phyloP scores from a whole-genome alignment of 306 rosid species.

The Corylus heterophylla region DNA sequence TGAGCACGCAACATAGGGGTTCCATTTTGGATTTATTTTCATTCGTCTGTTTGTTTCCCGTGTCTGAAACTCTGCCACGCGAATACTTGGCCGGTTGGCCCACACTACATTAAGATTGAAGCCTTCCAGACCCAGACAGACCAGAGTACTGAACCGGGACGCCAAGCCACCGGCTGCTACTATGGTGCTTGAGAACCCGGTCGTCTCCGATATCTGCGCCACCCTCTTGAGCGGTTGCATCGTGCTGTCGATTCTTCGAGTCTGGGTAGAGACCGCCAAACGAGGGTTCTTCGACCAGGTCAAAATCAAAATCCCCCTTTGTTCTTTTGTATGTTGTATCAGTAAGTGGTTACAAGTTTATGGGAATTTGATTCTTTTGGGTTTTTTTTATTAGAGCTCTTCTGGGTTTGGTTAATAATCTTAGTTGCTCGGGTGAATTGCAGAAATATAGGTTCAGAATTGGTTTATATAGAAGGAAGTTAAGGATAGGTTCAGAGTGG shows the following conservation, averaged over 20 bases:
- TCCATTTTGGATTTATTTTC: too few relatives aligned
- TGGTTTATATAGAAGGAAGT: not conserved
- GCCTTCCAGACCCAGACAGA: not conserved
- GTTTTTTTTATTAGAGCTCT: not conserved
- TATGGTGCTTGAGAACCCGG: conserved; percentile 56
- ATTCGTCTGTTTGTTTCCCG: too few relatives aligned
- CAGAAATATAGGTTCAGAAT: not conserved
- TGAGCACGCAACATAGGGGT: too few relatives aligned
- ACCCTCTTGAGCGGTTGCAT: conserved; percentile 45
- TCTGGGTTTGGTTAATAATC: not conserved
- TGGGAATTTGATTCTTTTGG: not conserved
- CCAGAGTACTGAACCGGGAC: conserved; percentile 22
- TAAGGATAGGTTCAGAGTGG: not conserved
- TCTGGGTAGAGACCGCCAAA: conserved; percentile 75
- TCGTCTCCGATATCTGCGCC: conserved; percentile 67
- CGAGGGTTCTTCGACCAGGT: conserved; percentile 77
- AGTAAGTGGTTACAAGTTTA: not conserved
- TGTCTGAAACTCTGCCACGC: too few relatives aligned
- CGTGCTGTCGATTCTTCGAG: conserved; percentile 54
- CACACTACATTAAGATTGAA: too few relatives aligned
- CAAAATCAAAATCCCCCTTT: not conserved
- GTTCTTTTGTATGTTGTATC: not conserved
- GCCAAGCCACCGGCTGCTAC: conserved; percentile 35
- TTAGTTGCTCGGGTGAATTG: not conserved
- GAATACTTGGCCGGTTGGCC: too few relatives aligned